phyloP scores from a whole-genome alignment of 1,284 basidiomycete genomes.

The Cryptococcus maquisensis region DNA sequence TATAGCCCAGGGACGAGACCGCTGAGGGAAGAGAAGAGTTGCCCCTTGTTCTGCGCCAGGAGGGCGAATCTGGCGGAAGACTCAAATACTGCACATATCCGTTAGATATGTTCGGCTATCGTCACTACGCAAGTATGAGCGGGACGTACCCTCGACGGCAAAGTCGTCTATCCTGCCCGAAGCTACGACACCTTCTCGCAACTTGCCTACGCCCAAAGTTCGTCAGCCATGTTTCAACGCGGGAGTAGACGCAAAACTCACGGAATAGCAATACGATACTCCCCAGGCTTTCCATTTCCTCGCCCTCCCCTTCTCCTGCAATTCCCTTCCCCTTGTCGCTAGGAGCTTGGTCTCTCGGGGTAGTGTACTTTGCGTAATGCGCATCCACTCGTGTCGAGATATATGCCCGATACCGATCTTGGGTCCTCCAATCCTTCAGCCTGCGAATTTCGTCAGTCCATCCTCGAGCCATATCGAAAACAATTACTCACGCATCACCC shows the following conservation, averaged over 20 bases:
- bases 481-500: constrained; percentile 41
- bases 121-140: background rate
- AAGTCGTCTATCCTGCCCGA: constrained; percentile 39
- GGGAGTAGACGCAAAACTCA: constrained; percentile 10
- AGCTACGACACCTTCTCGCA: constrained; percentile 47
- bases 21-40: constrained; percentile 38
- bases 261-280: constrained; percentile 44
- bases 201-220: constrained; percentile 32
- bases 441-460: constrained; percentile 9
- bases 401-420: constrained; percentile 39
- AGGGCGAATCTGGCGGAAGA: constrained; percentile 37
- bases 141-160: constrained; percentile 41
- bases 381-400: constrained; percentile 37
- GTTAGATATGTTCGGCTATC: background rate
- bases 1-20: constrained; percentile 44
- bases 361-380: background rate
- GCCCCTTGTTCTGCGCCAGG: constrained; percentile 35
- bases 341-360: background rate
- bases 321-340: background rate
- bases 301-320: constrained; percentile 5
- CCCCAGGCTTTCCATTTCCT: constrained; percentile 35
- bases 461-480: background rate
- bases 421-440: constrained; percentile 38
- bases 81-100: constrained; percentile 41
- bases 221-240: background rate